Conservation (phyloP, 2,329 filamentous ascomycete genomes). For the Aaosphaeria pasadenensis region DNA sequence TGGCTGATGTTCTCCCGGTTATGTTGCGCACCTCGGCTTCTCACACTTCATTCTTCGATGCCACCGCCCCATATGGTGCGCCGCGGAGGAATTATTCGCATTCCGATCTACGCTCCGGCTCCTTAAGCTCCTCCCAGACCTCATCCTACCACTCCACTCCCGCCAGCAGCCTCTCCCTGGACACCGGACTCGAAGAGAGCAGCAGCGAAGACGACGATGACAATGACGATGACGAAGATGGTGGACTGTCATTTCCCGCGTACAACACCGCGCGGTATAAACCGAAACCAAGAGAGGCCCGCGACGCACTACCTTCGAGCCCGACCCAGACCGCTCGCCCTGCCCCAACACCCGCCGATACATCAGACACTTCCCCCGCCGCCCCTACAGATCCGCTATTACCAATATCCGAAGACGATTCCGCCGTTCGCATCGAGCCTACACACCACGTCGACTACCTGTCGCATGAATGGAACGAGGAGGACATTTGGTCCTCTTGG, state of each 20-base stretch:
- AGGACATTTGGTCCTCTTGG: constrained; percentile 98
- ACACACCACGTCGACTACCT: constrained; percentile 93
- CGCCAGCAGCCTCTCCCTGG: constrained; percentile 61
- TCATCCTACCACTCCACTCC: constrained; percentile 62
- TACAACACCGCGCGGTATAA: constrained; percentile 28
- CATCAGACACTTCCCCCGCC: constrained; percentile 41
- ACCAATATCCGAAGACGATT: constrained; percentile 70
- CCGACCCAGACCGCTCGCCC: constrained; percentile 43
- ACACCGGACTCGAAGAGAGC: constrained; percentile 54
- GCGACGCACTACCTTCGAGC: constrained; percentile 38
- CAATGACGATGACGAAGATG: not conserved
- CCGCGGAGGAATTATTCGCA: constrained; percentile 34
- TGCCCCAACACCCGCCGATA: constrained; percentile 45
- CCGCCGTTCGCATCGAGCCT: constrained; percentile 68
- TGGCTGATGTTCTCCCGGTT: constrained; percentile 44
- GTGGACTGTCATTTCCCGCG: constrained; percentile 43
- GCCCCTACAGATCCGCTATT: constrained; percentile 54
- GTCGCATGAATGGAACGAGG: constrained; percentile 88
- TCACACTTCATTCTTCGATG: constrained; percentile 42
- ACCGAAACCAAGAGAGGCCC: constrained; percentile 5
- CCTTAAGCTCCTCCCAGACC: constrained; percentile 36
- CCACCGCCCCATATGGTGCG: constrained; percentile 12
- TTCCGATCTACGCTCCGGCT: constrained; percentile 32
- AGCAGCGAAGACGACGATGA: constrained; percentile 43
- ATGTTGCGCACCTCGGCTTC: constrained; percentile 44